A percentile compares a stretch with the other conserved stretches of the same genome.
phyloP scores from a whole-genome alignment of 2,329 filamentous ascomycete genomes.

The Saccharata proteae region DNA sequence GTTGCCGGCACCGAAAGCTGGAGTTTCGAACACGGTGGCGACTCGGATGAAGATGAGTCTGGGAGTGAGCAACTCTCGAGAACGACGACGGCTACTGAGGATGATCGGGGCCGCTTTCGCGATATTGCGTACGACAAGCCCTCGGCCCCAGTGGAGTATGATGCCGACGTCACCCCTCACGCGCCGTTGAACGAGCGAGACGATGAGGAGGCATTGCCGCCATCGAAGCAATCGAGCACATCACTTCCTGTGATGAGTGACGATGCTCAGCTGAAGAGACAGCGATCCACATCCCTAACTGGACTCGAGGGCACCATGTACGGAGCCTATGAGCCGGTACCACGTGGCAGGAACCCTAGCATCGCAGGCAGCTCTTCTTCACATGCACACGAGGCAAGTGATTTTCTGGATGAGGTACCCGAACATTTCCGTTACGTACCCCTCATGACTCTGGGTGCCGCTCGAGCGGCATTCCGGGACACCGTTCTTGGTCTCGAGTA shows the following conservation, averaged over 20 bases:
- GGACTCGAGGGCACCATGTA: slow-evolving; percentile 69
- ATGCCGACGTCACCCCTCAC: slow-evolving; percentile 7
- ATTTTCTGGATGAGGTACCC: slow-evolving; percentile 58
- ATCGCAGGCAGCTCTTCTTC: slow-evolving; percentile 64
- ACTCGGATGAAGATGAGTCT: slow-evolving; percentile 40
- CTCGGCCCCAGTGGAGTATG: slow-evolving; percentile 5
- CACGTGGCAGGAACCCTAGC: slow-evolving; percentile 62
- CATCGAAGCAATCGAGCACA: slow-evolving; percentile 7
- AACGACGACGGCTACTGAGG: slow-evolving; percentile 20
- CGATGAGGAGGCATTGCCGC: slow-evolving; percentile 2
- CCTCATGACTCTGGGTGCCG: slow-evolving; percentile 75
- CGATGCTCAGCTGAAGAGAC: slow-evolving; percentile 3
- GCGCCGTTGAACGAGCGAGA: slow-evolving; percentile 7
- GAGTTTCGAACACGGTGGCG: slow-evolving; percentile 71
- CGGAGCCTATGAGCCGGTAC: slow-evolving; percentile 51
- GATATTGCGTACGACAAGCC: slow-evolving; percentile 4
- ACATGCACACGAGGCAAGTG: slow-evolving; percentile 33
- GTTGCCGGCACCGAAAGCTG: slow-evolving; percentile 50
- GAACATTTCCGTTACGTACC: slow-evolving; percentile 91
- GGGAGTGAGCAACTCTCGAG: slow-evolving; percentile 24
- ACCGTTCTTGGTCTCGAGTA: slow-evolving; percentile 90
- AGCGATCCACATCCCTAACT: slow-evolving; percentile 18
- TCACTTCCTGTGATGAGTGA: slow-evolving; percentile 7
- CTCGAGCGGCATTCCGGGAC: slow-evolving; percentile 77
- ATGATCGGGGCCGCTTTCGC: slow-evolving; percentile 3